A percentile compares a stretch with the other conserved stretches of the same genome.
Evolutionary conservation across 192 early-diverging fungal species (phyloP).

Genomic region (Endogone sp.): DNA sequence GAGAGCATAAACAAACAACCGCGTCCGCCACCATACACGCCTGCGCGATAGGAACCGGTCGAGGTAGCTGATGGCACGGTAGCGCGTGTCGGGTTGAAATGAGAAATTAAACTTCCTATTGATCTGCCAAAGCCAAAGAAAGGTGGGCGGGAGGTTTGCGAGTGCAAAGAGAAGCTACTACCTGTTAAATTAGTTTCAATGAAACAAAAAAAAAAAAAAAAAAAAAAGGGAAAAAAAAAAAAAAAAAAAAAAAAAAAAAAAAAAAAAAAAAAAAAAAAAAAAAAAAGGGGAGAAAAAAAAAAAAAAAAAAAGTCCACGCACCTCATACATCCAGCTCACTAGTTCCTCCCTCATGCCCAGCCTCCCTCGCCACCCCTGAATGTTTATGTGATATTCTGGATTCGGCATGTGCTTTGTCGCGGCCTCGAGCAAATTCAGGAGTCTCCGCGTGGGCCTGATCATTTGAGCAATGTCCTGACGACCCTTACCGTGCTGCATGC

Average conservation of each 20-base stretch:
- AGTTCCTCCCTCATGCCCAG: background rate
- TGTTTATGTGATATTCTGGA: background rate
- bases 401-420: background rate
- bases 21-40: background rate
- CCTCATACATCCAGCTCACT: background rate
- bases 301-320: background rate
- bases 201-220: background rate
- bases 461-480: too few species aligned
- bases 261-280: background rate
- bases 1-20: too few species aligned
- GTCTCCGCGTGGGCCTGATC: background rate
- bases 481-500: too few species aligned
- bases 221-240: background rate
- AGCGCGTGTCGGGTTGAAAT: background rate
- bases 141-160: background rate
- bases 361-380: background rate
- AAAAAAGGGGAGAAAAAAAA: too few species aligned
- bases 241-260: background rate
- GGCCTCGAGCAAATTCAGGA: background rate
- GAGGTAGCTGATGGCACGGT: background rate
- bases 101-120: background rate
- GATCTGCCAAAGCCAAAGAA: too few species aligned
- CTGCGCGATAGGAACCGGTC: background rate
- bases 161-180: background rate
- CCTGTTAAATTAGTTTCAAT: too few species aligned